Evolutionary conservation across 768 basidiomycete species (phyloP).

Genomic region (Russula olivacea): DNA sequence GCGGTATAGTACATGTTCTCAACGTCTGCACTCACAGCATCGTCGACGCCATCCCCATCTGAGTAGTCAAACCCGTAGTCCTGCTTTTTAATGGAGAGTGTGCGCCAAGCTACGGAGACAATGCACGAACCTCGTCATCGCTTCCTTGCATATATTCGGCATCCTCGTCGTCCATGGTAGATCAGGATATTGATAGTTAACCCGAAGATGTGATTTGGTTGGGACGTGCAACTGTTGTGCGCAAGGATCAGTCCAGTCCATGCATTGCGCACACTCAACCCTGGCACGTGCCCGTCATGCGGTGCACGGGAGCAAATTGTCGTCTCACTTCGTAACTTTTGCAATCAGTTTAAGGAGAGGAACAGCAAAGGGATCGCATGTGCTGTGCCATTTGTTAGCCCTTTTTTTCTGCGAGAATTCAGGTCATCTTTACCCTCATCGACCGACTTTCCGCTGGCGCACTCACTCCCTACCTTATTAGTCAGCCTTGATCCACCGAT

Average conservation of each 20-base stretch:
- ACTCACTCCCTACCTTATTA: not conserved
- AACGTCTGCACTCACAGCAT: conserved; percentile 76
- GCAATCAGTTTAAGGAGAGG: not conserved
- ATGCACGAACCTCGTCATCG: conserved; percentile 63
- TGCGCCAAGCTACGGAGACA: conserved; percentile 15
- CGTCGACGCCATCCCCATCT: conserved; percentile 78
- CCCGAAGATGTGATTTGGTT: not conserved
- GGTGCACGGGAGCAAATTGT: not conserved
- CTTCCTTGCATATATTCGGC: conserved; percentile 91
- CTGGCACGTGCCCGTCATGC: conserved; percentile 9
- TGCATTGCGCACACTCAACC: not conserved
- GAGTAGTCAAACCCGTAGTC: conserved; percentile 97
- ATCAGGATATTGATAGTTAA: conserved; percentile 6
- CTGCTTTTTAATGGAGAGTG: conserved; percentile 36
- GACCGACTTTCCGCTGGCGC: not conserved
- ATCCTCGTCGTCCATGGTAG: conserved; percentile 83
- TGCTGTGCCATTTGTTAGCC: not conserved
- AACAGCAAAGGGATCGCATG: not conserved
- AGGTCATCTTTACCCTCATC: not conserved
- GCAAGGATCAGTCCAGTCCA: too few relatives aligned
- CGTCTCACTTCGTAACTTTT: not conserved
- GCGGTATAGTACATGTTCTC: conserved; percentile 99
- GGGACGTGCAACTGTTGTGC: not conserved
- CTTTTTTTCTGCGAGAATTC: not conserved
- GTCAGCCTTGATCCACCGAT: conserved; percentile 4